Evolutionary conservation across 2,329 filamentous ascomycete species (phyloP).

Genomic region (Aureobasidium lini): DNA sequence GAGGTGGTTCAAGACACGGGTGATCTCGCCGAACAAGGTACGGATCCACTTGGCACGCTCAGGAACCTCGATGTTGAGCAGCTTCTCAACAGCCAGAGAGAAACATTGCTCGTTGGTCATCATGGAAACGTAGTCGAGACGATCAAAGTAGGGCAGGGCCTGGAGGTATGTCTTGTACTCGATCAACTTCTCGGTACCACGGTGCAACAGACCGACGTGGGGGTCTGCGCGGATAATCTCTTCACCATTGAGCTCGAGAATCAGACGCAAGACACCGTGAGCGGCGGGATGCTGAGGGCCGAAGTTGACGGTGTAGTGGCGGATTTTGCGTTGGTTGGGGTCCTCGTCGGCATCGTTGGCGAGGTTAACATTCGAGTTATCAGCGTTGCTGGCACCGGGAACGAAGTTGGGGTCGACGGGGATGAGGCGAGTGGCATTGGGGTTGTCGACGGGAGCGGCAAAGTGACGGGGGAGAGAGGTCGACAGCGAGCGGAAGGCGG

Average conservation of each 20-base stretch:
- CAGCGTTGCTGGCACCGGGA: slow-evolving; percentile 38
- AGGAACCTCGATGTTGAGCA: slow-evolving; percentile 93
- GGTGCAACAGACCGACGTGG: slow-evolving; percentile 91
- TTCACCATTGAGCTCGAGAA: slow-evolving; percentile 95
- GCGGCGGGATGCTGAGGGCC: slow-evolving; percentile 97
- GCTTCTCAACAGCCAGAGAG: slow-evolving; percentile 91
- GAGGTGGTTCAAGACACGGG: slow-evolving; percentile 87
- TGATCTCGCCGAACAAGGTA: slow-evolving; percentile 92
- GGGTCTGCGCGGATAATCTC: slow-evolving; percentile 95
- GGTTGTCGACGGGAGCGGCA: slow-evolving; percentile 45
- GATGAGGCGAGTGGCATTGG: slow-evolving; percentile 54
- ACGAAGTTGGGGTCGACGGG: slow-evolving; percentile 59
- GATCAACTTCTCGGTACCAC: slow-evolving; percentile 98
- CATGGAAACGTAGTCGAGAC: slow-evolving; percentile 98
- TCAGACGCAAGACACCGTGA: slow-evolving; percentile 94
- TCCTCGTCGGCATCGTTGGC: slow-evolving; percentile 38
- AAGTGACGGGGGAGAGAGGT: slow-evolving; percentile 56
- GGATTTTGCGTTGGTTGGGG: slow-evolving; percentile 70
- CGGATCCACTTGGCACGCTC: slow-evolving; percentile 95
- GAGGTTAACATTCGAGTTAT: slow-evolving; percentile 34
- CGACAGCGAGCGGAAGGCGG: slow-evolving; percentile 52
- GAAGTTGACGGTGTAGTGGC: slow-evolving; percentile 99
- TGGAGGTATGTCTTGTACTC: slow-evolving; percentile 99
- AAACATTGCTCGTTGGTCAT: slow-evolving; percentile 99
- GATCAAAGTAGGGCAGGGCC: slow-evolving; percentile 96